Evolutionary conservation across 257 asterid genomes (phyloP), one percentile per base, ranked within the genome.

Genomic region (Nicotiana attenuata): DNA sequence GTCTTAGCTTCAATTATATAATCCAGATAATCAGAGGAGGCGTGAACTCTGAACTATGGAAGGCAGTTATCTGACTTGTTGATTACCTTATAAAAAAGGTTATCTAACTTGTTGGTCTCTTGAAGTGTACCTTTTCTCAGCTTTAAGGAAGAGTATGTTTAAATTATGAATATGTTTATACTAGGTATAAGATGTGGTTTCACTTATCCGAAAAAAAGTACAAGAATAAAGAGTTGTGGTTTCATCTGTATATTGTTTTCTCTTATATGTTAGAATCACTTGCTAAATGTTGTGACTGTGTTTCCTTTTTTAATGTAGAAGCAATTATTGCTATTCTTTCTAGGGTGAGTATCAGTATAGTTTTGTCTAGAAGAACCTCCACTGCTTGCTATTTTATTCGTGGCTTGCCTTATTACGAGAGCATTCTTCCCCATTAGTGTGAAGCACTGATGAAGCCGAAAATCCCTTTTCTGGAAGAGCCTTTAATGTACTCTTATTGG

Each of bases 11-110:
- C 77, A 68, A 38, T 20, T 35, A 10, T 68, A 68, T 68, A 68
- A n/a, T 68, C 77, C 56, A 35, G 77, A 68, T 68, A 68, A 68
- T 68, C 28, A 68, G 77, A n/a, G 76, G 50, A 19, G 15, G 15
- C 3, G 10, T 38, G 29, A 68, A 10, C 55, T 68, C 55, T 35
- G 77, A 68, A 53, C 59, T 53, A 15, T 53, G 59, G 60, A 38
- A 38, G 77, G 10, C 56, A 38, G 55, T 68, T 50, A 35, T 17
- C 10, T 68, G 11, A 20, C 53, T 69, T 69, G 5, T 69, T 11
- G 56, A 41, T 41, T 41, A 41, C 0, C 47, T 41, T 41, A 41
- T 41, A 1, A 41, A 41, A 7, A 8, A 10, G 29, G 55, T 68
- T 24, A 35, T 17, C 17, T 68, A 38, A n/a, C 9, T 68, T 68